Conservation (phyloP, 163 green algal genomes). For the Chlorella variabilis region DNA sequence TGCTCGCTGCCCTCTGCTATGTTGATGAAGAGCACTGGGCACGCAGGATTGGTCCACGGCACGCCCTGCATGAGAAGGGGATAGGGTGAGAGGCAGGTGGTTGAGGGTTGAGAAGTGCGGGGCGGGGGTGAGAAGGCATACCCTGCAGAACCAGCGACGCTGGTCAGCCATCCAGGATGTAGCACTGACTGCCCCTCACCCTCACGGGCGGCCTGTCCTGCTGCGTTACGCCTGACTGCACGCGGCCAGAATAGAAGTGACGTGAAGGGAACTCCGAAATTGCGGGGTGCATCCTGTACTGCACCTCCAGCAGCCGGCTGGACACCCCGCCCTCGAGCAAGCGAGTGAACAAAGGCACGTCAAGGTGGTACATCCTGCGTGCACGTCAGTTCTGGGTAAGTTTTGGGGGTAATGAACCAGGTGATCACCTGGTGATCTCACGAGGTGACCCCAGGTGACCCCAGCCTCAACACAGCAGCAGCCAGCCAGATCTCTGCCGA, state of each 20-base stretch:
- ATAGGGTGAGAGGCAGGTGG: neutral
- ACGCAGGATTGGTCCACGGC: slow-evolving; percentile 63
- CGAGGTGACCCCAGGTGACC: too few relatives aligned
- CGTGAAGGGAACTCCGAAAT: slow-evolving; percentile 74
- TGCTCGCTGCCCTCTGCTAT: neutral
- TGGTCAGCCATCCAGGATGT: too few relatives aligned
- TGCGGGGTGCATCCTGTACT: slow-evolving; percentile 93
- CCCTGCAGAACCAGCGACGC: too few relatives aligned
- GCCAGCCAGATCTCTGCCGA: too few relatives aligned
- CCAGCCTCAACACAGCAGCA: too few relatives aligned
- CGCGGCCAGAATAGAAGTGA: slow-evolving; percentile 84
- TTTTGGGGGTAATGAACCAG: too few relatives aligned
- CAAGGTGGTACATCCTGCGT: slow-evolving; percentile 16
- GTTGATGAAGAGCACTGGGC: slow-evolving; percentile 55
- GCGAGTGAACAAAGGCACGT: slow-evolving; percentile 46
- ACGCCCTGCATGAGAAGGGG: slow-evolving; percentile 52
- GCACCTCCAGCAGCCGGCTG: slow-evolving; percentile 31
- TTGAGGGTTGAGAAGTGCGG: too few relatives aligned
- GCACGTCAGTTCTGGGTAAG: too few relatives aligned
- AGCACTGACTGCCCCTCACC: slow-evolving; percentile 2
- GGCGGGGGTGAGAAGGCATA: too few relatives aligned
- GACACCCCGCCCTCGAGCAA: slow-evolving; percentile 38
- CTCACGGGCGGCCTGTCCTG: slow-evolving; percentile 43
- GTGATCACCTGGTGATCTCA: too few relatives aligned
- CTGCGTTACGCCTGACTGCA: slow-evolving; percentile 72